phyloP scores from a whole-genome alignment of 1,284 basidiomycete species.

The Leccinum huronense region DNA sequence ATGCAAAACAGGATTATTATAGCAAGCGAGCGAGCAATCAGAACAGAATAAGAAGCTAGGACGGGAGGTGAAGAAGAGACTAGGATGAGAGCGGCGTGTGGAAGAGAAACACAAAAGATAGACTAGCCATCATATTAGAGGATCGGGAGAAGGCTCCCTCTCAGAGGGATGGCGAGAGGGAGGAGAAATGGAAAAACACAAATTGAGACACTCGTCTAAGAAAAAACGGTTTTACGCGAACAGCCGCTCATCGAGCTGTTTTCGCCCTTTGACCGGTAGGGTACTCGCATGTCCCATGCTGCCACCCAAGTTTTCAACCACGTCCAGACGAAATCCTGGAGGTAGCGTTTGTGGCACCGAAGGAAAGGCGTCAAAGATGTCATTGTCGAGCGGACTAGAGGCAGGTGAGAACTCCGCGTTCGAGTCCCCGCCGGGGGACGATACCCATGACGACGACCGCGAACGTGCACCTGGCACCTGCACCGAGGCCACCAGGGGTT shows the following conservation, averaged over 20 bases:
- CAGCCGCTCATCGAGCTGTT: conserved; percentile 24
- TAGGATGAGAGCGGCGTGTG: conserved; percentile 6
- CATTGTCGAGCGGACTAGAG: conserved; percentile 43
- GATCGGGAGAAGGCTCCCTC: not conserved
- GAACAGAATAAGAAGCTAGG: not conserved
- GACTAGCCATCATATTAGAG: conserved; percentile 16
- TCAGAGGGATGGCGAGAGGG: not conserved
- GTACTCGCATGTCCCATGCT: conserved; percentile 24
- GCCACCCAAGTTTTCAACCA: conserved; percentile 6
- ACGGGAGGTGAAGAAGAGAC: not conserved
- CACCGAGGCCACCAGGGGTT: not conserved
- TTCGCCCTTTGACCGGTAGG: conserved; percentile 30
- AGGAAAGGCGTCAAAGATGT: conserved; percentile 57
- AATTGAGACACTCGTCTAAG: conserved; percentile 10
- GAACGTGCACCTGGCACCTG: conserved; percentile 37
- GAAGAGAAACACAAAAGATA: conserved; percentile 5
- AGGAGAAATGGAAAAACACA: not conserved
- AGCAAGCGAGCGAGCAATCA: conserved; percentile 12
- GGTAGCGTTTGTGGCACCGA: conserved; percentile 48
- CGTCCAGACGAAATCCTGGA: conserved; percentile 25
- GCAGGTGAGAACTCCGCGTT: conserved; percentile 37
- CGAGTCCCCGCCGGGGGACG: not conserved
- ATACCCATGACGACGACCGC: conserved; percentile 13
- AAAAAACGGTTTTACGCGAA: conserved; percentile 21
- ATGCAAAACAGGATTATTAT: conserved; percentile 26